A percentile compares a stretch with the other conserved stretches of the same genome.
Conservation (phyloP, 192 early-diverging fungal genomes). For the Coemansia sp. region DNA sequence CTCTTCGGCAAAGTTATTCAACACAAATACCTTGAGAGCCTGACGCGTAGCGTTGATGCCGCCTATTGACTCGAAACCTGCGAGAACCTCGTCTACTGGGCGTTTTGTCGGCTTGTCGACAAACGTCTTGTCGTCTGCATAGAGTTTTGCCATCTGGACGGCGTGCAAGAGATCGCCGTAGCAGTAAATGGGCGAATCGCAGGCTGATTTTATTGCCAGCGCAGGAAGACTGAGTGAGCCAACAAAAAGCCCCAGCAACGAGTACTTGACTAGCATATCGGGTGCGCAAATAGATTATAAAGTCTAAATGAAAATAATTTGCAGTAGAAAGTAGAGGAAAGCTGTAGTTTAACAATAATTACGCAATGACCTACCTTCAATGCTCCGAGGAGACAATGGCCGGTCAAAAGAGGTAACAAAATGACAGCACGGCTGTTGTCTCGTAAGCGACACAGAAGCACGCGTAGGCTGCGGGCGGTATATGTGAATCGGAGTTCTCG, state of each 20-base stretch:
- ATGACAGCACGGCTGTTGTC: too few relatives aligned
- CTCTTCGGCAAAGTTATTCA: conserved; percentile 55
- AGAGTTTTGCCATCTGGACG: conserved; percentile 62
- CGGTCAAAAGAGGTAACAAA: too few relatives aligned
- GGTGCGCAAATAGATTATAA: background rate
- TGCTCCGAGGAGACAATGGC: too few relatives aligned
- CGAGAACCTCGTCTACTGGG: conserved; percentile 55
- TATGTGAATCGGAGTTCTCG: too few relatives aligned
- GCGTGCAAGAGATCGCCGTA: conserved; percentile 58
- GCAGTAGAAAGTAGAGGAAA: background rate
- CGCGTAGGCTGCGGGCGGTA: too few relatives aligned
- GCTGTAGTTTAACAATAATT: too few relatives aligned
- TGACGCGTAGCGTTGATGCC: conserved; percentile 28
- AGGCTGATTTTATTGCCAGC: conserved; percentile 20
- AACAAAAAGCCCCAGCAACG: background rate
- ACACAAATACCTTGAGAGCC: conserved; percentile 52
- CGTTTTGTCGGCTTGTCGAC: conserved; percentile 65
- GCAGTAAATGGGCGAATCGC: conserved; percentile 70
- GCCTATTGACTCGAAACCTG: conserved; percentile 52
- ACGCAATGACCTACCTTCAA: too few relatives aligned
- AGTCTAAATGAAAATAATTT: background rate
- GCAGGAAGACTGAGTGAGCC: background rate
- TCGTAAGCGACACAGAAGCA: too few relatives aligned
- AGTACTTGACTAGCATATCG: background rate
- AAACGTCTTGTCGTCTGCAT: conserved; percentile 71